Conservation (phyloP, 2,329 filamentous ascomycete genomes). For the Trichoderma endophyticum region DNA sequence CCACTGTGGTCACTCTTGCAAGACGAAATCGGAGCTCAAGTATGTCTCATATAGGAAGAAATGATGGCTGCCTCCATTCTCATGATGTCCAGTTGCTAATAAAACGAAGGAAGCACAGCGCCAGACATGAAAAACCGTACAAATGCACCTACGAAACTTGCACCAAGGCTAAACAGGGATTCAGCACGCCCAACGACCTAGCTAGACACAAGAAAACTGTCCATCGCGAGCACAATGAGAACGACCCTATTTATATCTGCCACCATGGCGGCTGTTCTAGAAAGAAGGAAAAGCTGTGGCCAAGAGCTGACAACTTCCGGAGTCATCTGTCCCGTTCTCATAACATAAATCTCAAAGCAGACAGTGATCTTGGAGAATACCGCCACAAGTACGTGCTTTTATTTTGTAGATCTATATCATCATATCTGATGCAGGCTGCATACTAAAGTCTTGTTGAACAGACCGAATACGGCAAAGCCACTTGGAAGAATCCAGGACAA, state of each 20-base stretch:
- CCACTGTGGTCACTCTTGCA: slow-evolving; percentile 41
- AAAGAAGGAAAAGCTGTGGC: slow-evolving; percentile 63
- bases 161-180: slow-evolving; percentile 52
- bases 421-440: not conserved
- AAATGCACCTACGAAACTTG: slow-evolving; percentile 60
- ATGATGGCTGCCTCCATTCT: too few species aligned
- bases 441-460: not conserved
- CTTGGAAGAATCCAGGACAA: slow-evolving; percentile 22
- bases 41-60: slow-evolving; percentile 32
- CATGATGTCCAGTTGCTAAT: slow-evolving; percentile 21
- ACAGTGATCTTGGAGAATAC: slow-evolving; percentile 40
- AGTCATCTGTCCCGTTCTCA: slow-evolving; percentile 74
- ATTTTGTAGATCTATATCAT: not conserved
- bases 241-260: slow-evolving; percentile 28
- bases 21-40: slow-evolving; percentile 56
- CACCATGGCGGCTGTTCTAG: slow-evolving; percentile 25
- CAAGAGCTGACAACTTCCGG: slow-evolving; percentile 81
- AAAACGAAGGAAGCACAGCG: slow-evolving; percentile 64
- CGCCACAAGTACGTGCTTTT: slow-evolving; percentile 23
- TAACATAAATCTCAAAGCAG: slow-evolving; percentile 32
- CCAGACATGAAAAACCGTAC: slow-evolving; percentile 66
- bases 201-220: slow-evolving; percentile 73
- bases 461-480: not conserved
- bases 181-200: slow-evolving; percentile 77
- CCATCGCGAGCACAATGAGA: slow-evolving; percentile 50